Base-by-base conservation (phyloP, 139 green algal species). In the Chlorella vulgaris region DNA sequence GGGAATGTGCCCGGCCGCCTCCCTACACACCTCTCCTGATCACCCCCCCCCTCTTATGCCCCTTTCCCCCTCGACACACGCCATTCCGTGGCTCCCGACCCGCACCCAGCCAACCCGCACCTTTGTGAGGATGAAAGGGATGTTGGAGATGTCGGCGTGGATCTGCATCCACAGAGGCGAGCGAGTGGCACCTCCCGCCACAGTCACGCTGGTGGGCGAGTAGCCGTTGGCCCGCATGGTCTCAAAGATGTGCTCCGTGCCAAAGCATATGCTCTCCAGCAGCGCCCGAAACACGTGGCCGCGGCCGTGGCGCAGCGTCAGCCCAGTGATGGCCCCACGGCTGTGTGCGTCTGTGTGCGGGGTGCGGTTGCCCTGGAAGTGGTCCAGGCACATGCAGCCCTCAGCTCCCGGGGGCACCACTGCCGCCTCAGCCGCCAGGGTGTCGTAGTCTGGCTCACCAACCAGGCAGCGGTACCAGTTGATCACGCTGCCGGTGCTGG, bases 281-380 rank as follows among this genome's bases (percentile, higher is more conserved):
- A 95, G 76, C 6, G 89, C 73, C n/a, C 90, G 83, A 84, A 91
- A 95, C n/a, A 96, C 70, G 85, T 96, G 93, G n/a, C 76, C 91
- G 31, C 80, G 63, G 1, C 68, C 69, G 76, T 96, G 93, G 80
- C 86, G 89, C 18, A 97, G 86, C 13, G 92, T 96, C 18, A 97
- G 84, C 13, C 93, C 93, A 38, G 82, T 85, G 43, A 96, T 80
- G 22, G 86, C 91, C 1, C 93, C 93, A 4, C 92, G 80, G 13
- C 88, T 94, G 28, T 90, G 77, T 1, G 93, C 76, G 81, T 97
- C 93, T 1, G 90, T 94, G 91, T 96, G 85, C 0, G 93, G 93
- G 0, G 93, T 97, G 42, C 93, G 83, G 78, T 96, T 96, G 66
- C 93, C 93, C 86, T 93, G 91, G 79, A 97, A 96, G 82, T 97